Evolutionary conservation across 352 stramenopile species (phyloP), one percentile per base, ranked within the genome.

Genomic region (Labyrinthula sp.): DNA sequence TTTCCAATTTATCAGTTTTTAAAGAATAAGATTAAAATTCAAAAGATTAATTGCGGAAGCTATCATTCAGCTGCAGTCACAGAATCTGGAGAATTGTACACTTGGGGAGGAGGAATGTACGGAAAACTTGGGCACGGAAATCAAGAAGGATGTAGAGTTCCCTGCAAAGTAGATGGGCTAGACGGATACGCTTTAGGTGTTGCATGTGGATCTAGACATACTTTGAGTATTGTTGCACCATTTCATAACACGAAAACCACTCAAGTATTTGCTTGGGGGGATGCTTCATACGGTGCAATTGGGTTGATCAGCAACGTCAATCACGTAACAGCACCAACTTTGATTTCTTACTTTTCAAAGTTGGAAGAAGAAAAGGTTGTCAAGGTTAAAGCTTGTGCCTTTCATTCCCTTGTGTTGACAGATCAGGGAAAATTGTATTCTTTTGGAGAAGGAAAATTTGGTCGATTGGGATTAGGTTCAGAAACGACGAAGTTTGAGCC

Each of bases 21-120:
- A 4, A 70, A 74, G 26, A 73, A 69, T 45, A 80, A 82, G 60
- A 72, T 79, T 27, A 68, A 93, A 10, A 67, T 88, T 21, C 77
- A 93, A 65, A n/a, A n/a, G n/a, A 85, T 94, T 57, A 92, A 80
- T 5, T 94, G 83, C 54, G 80, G 81, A 8, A 93, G 83, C 79
- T 90, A 75, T 58, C 83, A 94, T 68, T 90, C 77, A 3, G 83
- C 92, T 1, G 81, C 80, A 1, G 66, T 93, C 3, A 90, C 81
- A 0, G 72, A 84, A 40, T 75, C 70, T 4, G 83, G 83, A 20
- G 69, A 84, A 45, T 75, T 93, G 4, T 92, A 75, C 59, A 91
- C 79, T 23, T 93, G 80, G 79, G 77, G 78, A 33, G 84, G 84
- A 31, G 79, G 79, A 22, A 78, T 75, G 60, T 79, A 79, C 64